phyloP scores from a whole-genome alignment of 192 early-diverging fungal genomes.

The Lobosporangium transversale region DNA sequence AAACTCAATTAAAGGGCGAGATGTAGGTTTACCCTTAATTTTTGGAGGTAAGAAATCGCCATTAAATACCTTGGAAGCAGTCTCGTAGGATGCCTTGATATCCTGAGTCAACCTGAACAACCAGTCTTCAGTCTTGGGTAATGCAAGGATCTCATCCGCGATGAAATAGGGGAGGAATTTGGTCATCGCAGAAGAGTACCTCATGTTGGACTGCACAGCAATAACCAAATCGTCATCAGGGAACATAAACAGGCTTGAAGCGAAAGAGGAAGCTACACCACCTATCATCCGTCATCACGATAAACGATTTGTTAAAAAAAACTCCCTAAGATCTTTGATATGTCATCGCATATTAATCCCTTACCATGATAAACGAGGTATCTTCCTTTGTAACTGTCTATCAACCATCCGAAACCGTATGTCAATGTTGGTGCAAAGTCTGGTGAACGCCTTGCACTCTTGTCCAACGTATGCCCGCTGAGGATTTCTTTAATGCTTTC shows the following conservation, averaged over 20 bases:
- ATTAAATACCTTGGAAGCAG: neutral
- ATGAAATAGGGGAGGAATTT: neutral
- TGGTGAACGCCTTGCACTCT: neutral
- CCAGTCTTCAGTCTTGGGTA: slow-evolving; percentile 16
- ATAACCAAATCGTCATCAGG: slow-evolving; percentile 17
- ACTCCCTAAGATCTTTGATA: neutral
- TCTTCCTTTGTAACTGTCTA: slow-evolving; percentile 21
- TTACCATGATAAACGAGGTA: slow-evolving; percentile 6
- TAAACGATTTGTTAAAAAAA: neutral
- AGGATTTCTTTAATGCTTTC: slow-evolving; percentile 6
- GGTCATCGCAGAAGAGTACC: neutral
- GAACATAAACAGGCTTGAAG: slow-evolving; percentile 1
- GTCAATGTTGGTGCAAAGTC: slow-evolving; percentile 3
- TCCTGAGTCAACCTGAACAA: neutral
- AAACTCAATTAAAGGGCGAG: neutral
- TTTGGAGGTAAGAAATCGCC: neutral
- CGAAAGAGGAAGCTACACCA: neutral
- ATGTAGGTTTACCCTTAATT: slow-evolving; percentile 9
- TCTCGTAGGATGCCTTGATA: neutral
- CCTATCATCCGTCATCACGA: neutral
- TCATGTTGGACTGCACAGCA: slow-evolving; percentile 8
- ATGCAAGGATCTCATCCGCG: slow-evolving; percentile 15
- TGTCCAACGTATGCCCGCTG: neutral
- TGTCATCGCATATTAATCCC: neutral
- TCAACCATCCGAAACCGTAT: slow-evolving; percentile 10